phyloP scores from a whole-genome alignment of 2,329 filamentous ascomycete genomes.

The Stagonosporopsis chrysanthemi region DNA sequence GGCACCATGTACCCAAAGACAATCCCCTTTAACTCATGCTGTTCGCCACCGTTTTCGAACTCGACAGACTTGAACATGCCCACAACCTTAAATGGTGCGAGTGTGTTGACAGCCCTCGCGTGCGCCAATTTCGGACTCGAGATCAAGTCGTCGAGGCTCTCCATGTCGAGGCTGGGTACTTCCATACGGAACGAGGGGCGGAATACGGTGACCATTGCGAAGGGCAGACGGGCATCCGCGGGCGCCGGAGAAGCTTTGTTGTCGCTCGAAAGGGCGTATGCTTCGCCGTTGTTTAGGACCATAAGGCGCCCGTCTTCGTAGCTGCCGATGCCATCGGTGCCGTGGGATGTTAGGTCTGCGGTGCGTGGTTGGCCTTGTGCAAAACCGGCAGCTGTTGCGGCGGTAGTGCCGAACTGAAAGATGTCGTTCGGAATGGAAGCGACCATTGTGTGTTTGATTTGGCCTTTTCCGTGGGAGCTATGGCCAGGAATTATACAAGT shows the following conservation, averaged over 20 bases:
- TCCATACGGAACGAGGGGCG: conserved; percentile 45
- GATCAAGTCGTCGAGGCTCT: conserved; percentile 28
- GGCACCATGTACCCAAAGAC: conserved; percentile 53
- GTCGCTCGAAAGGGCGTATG: conserved; percentile 38
- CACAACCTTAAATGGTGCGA: conserved; percentile 50
- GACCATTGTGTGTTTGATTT: conserved; percentile 36
- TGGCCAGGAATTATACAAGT: not conserved
- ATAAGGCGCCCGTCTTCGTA: conserved; percentile 53
- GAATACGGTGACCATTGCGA: conserved; percentile 54
- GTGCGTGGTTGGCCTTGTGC: conserved; percentile 44
- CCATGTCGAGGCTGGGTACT: conserved; percentile 27
- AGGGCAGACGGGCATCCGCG: conserved; percentile 46
- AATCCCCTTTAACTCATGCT: conserved; percentile 40
- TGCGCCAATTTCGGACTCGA: conserved; percentile 24
- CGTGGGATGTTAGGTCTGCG: conserved; percentile 51
- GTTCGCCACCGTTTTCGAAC: conserved; percentile 32
- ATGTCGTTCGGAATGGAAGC: conserved; percentile 55
- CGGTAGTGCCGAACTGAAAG: conserved; percentile 53
- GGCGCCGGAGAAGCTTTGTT: conserved; percentile 44
- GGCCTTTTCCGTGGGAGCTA: not conserved
- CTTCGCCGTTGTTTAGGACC: conserved; percentile 45
- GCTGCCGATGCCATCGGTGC: conserved; percentile 53
- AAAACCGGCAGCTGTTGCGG: conserved; percentile 49
- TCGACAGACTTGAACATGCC: conserved; percentile 48
- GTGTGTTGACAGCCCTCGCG: conserved; percentile 47